phyloP scores from a whole-genome alignment of 805 yeast genomes.

The Kodamaea kakaduensis region DNA sequence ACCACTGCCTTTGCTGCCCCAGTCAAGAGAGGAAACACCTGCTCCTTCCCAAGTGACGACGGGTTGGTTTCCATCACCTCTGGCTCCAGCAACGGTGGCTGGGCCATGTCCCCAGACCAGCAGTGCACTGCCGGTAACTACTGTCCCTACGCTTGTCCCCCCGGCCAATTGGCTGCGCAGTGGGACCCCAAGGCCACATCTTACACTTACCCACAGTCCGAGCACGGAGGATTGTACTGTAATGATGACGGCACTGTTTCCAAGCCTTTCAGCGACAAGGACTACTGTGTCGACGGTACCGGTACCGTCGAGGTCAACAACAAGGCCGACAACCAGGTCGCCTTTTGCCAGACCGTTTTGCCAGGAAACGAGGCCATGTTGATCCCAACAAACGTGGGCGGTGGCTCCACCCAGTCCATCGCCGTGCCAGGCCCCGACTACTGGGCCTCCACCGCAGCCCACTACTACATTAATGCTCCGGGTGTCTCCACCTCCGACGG shows the following conservation, averaged over 20 bases:
- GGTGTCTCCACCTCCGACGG: conserved; percentile 74
- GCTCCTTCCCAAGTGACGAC: conserved; percentile 63
- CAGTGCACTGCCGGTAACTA: conserved; percentile 69
- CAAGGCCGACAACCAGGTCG: conserved; percentile 54
- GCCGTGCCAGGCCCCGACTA: conserved; percentile 86
- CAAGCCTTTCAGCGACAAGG: conserved; percentile 53
- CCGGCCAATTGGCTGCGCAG: conserved; percentile 83
- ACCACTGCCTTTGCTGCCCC: conserved; percentile 24
- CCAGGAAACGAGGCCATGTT: conserved; percentile 96
- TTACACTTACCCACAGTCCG: conserved; percentile 73
- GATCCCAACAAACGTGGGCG: conserved; percentile 71
- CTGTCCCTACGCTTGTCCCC: conserved; percentile 90
- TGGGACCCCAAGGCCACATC: conserved; percentile 79
- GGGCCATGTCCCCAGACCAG: conserved; percentile 82
- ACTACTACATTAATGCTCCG: conserved; percentile 79
- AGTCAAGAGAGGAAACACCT: conserved; percentile 37
- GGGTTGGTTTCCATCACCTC: conserved; percentile 71
- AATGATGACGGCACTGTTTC: conserved; percentile 63
- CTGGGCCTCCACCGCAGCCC: conserved; percentile 85
- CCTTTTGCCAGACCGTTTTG: conserved; percentile 88
- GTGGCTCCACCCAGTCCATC: conserved; percentile 45
- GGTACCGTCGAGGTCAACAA: conserved; percentile 69
- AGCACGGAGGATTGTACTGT: conserved; percentile 81
- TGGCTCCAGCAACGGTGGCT: conserved; percentile 62
- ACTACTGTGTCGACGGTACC: conserved; percentile 72